Evolutionary conservation across 148 eudicot species (phyloP), one percentile per base, ranked within the genome.

Genomic region (Dysphania ambrosioides): DNA sequence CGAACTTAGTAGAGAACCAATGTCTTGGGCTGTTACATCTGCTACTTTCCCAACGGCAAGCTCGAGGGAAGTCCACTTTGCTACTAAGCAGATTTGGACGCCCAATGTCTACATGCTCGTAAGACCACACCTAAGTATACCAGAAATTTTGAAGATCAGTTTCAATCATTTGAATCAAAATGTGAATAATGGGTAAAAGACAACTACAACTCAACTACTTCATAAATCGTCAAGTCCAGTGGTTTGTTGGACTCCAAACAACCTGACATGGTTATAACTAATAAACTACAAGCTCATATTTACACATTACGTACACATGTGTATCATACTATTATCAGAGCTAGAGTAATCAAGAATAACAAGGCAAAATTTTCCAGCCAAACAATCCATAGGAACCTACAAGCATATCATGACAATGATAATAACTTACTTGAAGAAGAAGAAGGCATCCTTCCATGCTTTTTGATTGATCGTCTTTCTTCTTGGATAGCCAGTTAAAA

Each of bases 21-120:
- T 71, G 83, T 63, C 90, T 82, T 40, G 74, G 73, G 63, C n/a
- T 73, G 55, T 79, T 72, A 29, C 75, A 85, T 77, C 77, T 81
- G 61, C 80, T 81, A 74, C 78, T 85, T 75, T 81, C 87, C 92
- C 92, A 90, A 12, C 84, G 83, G 70, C 92, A 81, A 32, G 79
- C 87, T 64, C 96, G 89, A 27, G 96, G 92, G 42, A 85, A 83
- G 18, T 47, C 74, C n/a, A 40, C 44, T 8, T 40, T 40, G 36
- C 34, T 41, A 47, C 71, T 77, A 0, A 82, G 66, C 68, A 82
- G 62, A 71, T 75, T 83, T 36, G 92, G 96, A 71, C 91, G 85
- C 53, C 86, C 92, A 72, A 87, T 79, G 59, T 85, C 90, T 66
- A 88, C 70, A 62, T 88, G 96, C 75, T 90, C 96, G 51, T 88